Base-by-base conservation (phyloP, 2,329 filamentous ascomycete species). In the Ceratocystis destructans region DNA sequence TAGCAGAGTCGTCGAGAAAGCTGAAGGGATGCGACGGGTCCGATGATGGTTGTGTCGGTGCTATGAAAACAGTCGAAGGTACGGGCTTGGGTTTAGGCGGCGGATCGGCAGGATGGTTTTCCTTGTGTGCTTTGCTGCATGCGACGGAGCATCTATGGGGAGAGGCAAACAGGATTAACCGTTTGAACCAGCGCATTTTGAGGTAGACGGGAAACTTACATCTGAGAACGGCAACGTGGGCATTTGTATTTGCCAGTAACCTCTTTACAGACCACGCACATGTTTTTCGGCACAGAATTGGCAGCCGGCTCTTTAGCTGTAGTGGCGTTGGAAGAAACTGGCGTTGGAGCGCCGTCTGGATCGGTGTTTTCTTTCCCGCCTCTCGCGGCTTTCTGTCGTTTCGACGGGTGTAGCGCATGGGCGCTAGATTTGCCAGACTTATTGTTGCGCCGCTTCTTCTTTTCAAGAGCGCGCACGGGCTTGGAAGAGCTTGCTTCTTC, bases 161-260 rank as follows among this genome's bases (percentile, higher is more conserved):
- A 28, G 20, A 64, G 50, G 48, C 17, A 37, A 15, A 8, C 31
- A 45, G 57, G 61, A 63, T 70, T 53, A 71, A 69, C 22, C 53
- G 46, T n/a, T 15, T 57, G n/a, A 48, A 22, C 62, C 37, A 53
- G 62, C 67, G 62, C 69, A 17, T 20, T 37, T n/a, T 10, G 37
- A 41, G 63, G 37, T 55, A 31, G 8, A 2, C 15, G n/a, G 62
- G 17, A 44, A 25, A 74, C 83, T 72, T 76, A 87, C 84, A 84
- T 86, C 68, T 80, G 79, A 25, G 82, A 70, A 61, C 77, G 74
- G 72, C 84, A 87, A 33, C 78, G 78, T n/a, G 82, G 77, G 69
- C 84, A 87, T 71, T 85, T 87, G 74, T 87, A 87, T 72, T 84
- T 86, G 37, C 77, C 77, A 22, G 79, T 75, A 3, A 77, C 77